Percentiles rank a stretch among this genome's conserved stretches.
Conservation (phyloP, 495 filamentous ascomycete species). For the Podospora pseudopauciseta region DNA sequence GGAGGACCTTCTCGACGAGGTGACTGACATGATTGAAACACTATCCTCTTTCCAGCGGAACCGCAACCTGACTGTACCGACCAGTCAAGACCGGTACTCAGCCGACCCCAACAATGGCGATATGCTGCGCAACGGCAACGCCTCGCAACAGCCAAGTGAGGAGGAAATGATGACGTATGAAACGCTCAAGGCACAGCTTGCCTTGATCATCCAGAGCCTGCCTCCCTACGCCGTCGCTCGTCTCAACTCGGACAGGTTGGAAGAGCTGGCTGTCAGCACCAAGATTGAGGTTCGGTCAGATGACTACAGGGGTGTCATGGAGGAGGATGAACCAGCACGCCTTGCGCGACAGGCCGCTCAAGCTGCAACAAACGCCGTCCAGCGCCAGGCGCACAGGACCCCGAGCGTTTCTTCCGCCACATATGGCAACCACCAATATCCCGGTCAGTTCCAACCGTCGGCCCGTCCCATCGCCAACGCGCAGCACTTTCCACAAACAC, state of each 20-base stretch:
- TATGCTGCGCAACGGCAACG: slow-evolving; percentile 48
- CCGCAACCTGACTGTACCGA: slow-evolving; percentile 61
- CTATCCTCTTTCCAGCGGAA: slow-evolving; percentile 83
- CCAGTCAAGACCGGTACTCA: slow-evolving; percentile 46
- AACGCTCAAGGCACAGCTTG: slow-evolving; percentile 66
- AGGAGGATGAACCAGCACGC: slow-evolving; percentile 67
- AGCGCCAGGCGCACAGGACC: slow-evolving; percentile 41
- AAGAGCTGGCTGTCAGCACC: slow-evolving; percentile 76
- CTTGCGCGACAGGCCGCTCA: slow-evolving; percentile 36
- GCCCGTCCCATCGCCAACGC: slow-evolving; percentile 39
- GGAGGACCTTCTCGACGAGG: slow-evolving; percentile 71
- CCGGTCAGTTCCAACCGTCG: slow-evolving; percentile 31
- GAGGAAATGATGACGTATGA: slow-evolving; percentile 73
- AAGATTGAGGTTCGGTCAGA: slow-evolving; percentile 68
- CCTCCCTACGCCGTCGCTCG: slow-evolving; percentile 86
- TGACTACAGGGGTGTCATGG: slow-evolving; percentile 76
- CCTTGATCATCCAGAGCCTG: slow-evolving; percentile 66
- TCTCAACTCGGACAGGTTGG: slow-evolving; percentile 77
- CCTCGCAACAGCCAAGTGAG: slow-evolving; percentile 49
- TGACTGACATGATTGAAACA: slow-evolving; percentile 80
- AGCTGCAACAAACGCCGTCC: slow-evolving; percentile 28
- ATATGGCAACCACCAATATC: slow-evolving; percentile 39
- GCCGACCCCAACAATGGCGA: slow-evolving; percentile 49
- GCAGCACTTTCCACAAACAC: slow-evolving; percentile 44
- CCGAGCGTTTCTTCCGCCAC: slow-evolving; percentile 35